Percentiles rank a stretch among this genome's conserved stretches.
These are phyloP conservation scores for Fusarium mexicanum DNA, from an alignment of 2,329 filamentous ascomycete species.

Conservation along the genomic window DNA sequence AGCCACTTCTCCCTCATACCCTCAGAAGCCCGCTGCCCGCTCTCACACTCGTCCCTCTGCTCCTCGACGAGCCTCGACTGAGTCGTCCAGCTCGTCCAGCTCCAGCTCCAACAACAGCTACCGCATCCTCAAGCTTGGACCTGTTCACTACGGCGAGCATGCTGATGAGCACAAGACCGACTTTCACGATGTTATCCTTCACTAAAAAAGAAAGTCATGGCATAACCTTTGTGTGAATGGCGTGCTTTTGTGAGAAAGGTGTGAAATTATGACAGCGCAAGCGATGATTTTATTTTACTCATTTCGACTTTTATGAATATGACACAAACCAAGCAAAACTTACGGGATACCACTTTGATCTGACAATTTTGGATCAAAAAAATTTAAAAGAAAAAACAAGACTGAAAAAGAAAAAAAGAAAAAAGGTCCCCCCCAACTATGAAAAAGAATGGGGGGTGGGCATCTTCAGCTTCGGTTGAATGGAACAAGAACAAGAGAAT, in stretches of 20 bases:
- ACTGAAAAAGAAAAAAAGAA: not conserved
- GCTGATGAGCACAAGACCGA: slow-evolving; percentile 65
- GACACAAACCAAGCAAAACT: not conserved
- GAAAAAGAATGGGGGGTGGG: slow-evolving; percentile 12
- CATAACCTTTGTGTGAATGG: not conserved
- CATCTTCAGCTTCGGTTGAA: slow-evolving; percentile 39
- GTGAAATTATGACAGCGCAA: slow-evolving; percentile 17
- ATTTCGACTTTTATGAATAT: not conserved
- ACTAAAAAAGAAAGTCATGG: slow-evolving; percentile 43
- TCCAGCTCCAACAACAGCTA: slow-evolving; percentile 51
- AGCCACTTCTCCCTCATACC: slow-evolving; percentile 65
- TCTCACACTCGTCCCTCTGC: slow-evolving; percentile 37
- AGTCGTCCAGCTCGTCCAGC: slow-evolving; percentile 42
- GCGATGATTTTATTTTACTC: slow-evolving; percentile 21
- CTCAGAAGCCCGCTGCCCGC: slow-evolving; percentile 52
- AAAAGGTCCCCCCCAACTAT: not conserved
- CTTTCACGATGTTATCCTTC: slow-evolving; percentile 60
- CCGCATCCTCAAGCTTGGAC: slow-evolving; percentile 71
- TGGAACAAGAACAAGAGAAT: slow-evolving; percentile 28
- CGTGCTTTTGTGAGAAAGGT: slow-evolving; percentile 5
- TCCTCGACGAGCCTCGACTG: slow-evolving; percentile 61
- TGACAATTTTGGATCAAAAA: not conserved
- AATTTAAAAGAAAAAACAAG: not conserved
- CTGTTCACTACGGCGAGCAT: slow-evolving; percentile 72
- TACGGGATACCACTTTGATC: slow-evolving; percentile 5